Evolutionary conservation across 129 eudicot genomes (phyloP), one percentile per base, ranked within the genome.

Genomic region (Mikania micrantha): DNA sequence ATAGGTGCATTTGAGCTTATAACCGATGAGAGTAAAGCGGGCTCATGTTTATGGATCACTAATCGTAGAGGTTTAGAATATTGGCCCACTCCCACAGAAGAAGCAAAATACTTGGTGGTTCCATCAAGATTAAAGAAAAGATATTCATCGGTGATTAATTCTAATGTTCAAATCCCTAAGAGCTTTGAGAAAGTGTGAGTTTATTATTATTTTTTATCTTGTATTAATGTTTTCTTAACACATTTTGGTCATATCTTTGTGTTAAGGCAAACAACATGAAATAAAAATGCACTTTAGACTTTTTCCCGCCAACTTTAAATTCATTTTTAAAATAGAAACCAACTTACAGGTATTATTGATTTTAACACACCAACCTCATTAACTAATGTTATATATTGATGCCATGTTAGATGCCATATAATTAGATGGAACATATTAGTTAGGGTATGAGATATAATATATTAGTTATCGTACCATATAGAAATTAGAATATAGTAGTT

Each of bases 11-110:
- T 88, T 76, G 87, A 93, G 78, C 98, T 93, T 66, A 93, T 93
- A 44, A 72, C 36, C 4, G 88, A 93, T 77, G 98, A 86, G 76
- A 88, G 68, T 81, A 88, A 81, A 82, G 86, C 96, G 49, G 98
- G 98, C 15, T 59, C 95, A 9, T 93, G 98, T 72, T 77, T 93
- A 72, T 93, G 98, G 98, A 82, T 93, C 71, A 84, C 95, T 57
- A 79, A 82, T 7, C 85, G 95, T 63, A 79, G 88, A 71, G 98
- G 98, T 27, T 10, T 82, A 45, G 96, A 93, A 70, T 93, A 93
- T 40, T 93, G 98, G 98, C 98, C 98, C 41, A 86, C 90, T 74
- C 96, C 98, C 28, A 41, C 31, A 19, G 98, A 93, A 82, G 86
- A 93, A 88, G 89, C 88, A 66, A 93, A 93, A 77, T 93, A 82